A percentile compares a stretch with the other conserved stretches of the same genome.
Conservation (phyloP, 2,329 filamentous ascomycete species). For the Diaporthe aspalathi region DNA sequence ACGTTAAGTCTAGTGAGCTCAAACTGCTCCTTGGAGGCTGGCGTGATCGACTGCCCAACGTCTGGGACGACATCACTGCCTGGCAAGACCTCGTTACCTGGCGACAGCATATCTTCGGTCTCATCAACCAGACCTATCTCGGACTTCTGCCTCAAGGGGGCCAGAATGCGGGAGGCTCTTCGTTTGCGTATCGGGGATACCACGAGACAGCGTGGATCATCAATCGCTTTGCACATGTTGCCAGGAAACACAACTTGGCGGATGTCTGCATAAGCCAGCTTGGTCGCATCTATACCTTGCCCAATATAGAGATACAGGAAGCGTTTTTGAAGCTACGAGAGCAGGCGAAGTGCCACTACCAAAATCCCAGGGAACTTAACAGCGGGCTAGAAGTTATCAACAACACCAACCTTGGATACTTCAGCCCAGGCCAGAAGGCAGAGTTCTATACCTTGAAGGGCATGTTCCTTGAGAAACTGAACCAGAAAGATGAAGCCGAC, state of each 20-base stretch:
- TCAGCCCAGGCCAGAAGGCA: conserved; percentile 93
- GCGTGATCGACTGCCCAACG: conserved; percentile 94
- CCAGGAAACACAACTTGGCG: conserved; percentile 93
- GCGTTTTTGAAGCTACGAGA: conserved; percentile 98
- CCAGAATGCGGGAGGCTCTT: conserved; percentile 87
- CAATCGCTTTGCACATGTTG: conserved; percentile 97
- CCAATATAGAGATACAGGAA: conserved; percentile 99
- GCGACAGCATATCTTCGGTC: conserved; percentile 97
- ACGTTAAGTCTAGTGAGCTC: conserved; percentile 93
- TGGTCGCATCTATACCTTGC: conserved; percentile 96
- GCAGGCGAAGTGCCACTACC: conserved; percentile 98
- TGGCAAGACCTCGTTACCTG: conserved; percentile 99
- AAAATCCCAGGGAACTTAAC: conserved; percentile 91
- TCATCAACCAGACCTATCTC: conserved; percentile 96
- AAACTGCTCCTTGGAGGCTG: conserved; percentile 94
- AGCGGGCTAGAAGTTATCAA: conserved; percentile 98
- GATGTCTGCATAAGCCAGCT: conserved; percentile 98
- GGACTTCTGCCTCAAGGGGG: conserved; percentile 82
- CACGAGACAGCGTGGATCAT: conserved; percentile 99
- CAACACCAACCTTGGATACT: conserved; percentile 99
- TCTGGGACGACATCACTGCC: conserved; percentile 99
- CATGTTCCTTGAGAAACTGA: conserved; percentile 97
- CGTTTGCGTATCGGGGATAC: conserved; percentile 95
- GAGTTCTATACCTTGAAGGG: conserved; percentile 99
- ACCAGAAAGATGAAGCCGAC: conserved; percentile 90